These are phyloP conservation scores for Claviceps lovelessii DNA, from an alignment of 2,329 filamentous ascomycete species.

Conservation along the genomic window DNA sequence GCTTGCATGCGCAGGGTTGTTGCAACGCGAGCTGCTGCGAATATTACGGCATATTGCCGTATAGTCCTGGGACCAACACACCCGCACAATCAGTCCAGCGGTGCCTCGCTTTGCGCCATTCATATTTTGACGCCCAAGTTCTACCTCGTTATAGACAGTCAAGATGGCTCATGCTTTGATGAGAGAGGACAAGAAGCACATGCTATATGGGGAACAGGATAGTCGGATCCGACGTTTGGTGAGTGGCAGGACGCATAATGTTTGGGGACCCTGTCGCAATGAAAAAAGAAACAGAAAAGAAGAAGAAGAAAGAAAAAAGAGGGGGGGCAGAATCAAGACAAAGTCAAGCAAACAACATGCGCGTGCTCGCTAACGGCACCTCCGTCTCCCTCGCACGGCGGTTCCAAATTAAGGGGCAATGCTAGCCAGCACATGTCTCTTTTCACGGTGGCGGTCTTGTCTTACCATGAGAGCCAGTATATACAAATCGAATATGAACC, in stretches of 20 bases:
- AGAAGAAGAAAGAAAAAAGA: background rate
- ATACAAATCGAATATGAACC: too few relatives aligned
- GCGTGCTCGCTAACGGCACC: background rate
- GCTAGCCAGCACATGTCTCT: background rate
- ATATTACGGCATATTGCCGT: background rate
- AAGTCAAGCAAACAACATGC: background rate
- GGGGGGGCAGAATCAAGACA: background rate
- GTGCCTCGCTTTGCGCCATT: background rate
- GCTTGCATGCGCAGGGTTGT: background rate
- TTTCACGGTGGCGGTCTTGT: background rate
- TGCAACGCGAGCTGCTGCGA: background rate
- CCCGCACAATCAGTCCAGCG: background rate
- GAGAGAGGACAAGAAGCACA: background rate
- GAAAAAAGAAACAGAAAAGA: too few relatives aligned
- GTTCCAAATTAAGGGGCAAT: background rate
- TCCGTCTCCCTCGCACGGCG: background rate
- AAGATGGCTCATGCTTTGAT: background rate
- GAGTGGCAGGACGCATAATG: background rate
- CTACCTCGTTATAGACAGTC: background rate
- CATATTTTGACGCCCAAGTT: too few relatives aligned
- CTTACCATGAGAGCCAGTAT: background rate
- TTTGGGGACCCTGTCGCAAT: background rate
- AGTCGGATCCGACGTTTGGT: too few relatives aligned
- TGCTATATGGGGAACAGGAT: background rate
- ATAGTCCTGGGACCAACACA: background rate